Conservation (phyloP, 768 basidiomycete species). For the Chiua virens region DNA sequence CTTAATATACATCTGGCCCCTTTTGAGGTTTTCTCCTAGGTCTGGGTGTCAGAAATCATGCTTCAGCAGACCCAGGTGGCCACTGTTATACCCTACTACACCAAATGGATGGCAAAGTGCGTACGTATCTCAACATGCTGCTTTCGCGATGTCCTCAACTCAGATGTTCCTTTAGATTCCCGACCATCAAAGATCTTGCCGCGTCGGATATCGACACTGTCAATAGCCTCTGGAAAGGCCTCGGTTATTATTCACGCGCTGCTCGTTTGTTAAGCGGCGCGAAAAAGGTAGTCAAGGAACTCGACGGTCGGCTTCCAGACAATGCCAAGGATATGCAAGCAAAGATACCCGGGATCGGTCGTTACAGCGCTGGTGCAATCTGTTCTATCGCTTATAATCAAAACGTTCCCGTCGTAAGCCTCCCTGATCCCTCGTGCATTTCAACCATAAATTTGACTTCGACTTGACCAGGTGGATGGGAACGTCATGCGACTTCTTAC, state of each 20-base stretch:
- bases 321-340: constrained; percentile 81
- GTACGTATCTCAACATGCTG: constrained; percentile 20
- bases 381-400: constrained; percentile 88
- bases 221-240: constrained; percentile 87
- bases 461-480: constrained; percentile 68
- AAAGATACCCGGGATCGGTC: constrained; percentile 82
- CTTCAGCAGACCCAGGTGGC: constrained; percentile 93
- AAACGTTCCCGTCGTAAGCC: constrained; percentile 77
- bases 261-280: constrained; percentile 82
- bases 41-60: constrained; percentile 94
- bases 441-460: background rate
- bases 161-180: constrained; percentile 53
- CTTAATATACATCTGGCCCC: background rate
- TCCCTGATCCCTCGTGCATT: background rate
- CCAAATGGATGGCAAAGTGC: constrained; percentile 81
- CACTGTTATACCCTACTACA: constrained; percentile 92
- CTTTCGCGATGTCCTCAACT: background rate
- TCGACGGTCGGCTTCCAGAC: constrained; percentile 70
- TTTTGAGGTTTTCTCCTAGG: constrained; percentile 39
- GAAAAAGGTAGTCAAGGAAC: constrained; percentile 67
- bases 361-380: constrained; percentile 85
- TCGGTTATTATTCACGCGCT: constrained; percentile 89
- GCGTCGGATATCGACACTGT: constrained; percentile 77
- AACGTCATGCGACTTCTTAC: constrained; percentile 85
- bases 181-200: constrained; percentile 78